phyloP scores from a whole-genome alignment of 805 yeast species.

The Candida patagonica region DNA sequence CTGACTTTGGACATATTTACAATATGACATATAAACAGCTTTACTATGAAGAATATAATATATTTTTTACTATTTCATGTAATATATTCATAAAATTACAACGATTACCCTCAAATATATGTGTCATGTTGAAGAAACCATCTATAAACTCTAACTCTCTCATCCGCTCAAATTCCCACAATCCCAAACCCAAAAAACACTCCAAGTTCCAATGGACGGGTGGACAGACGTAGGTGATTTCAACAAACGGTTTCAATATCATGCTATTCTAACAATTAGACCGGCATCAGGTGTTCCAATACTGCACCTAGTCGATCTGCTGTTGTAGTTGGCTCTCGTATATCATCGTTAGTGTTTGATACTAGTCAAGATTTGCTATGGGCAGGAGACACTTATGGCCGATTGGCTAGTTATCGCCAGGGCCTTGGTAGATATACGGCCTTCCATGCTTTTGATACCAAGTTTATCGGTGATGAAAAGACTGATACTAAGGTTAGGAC shows the following conservation, averaged over 20 bases:
- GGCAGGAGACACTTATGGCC: conserved; percentile 60
- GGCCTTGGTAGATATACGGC: conserved; percentile 48
- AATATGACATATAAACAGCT: no score
- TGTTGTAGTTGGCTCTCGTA: conserved; percentile 13
- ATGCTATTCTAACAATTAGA: neutral
- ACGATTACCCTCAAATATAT: no score
- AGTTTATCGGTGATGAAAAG: no score
- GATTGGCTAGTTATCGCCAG: conserved; percentile 36
- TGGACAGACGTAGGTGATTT: conserved; percentile 13
- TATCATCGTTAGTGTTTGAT: conserved; percentile 47
- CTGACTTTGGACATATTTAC: no score
- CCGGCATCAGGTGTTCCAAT: conserved; percentile 2
- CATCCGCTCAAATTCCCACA: no score
- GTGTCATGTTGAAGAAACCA: no score
- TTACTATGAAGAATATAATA: no score
- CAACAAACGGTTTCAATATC: neutral
- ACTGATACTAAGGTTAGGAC: conserved; percentile 32
- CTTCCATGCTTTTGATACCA: conserved; percentile 23
- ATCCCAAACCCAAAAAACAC: neutral
- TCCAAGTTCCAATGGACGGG: conserved; percentile 15
- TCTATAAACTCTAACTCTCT: no score
- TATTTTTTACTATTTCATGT: no score
- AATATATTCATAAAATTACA: no score
- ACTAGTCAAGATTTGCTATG: conserved; percentile 67
- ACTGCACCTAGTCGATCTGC: conserved; percentile 5